phyloP scores from a whole-genome alignment of 257 asterid genomes.

The Coffea eugenioides region DNA sequence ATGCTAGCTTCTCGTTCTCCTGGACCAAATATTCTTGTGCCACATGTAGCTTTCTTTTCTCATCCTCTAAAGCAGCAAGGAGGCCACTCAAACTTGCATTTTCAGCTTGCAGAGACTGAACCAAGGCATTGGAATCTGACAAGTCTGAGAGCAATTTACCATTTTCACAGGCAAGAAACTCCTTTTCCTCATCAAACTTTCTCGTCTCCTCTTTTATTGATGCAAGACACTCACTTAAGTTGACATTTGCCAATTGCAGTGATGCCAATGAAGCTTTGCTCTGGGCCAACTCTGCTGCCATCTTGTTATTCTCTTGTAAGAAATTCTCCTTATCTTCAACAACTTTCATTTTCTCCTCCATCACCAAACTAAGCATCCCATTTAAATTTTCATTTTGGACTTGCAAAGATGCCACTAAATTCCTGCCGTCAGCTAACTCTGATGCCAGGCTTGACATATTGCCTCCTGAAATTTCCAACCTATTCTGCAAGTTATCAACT shows the following conservation, averaged over 20 bases:
- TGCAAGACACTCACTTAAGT: conserved; percentile 30
- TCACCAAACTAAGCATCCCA: conserved; percentile 37
- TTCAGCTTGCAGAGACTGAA: conserved; percentile 58
- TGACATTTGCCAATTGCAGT: conserved; percentile 41
- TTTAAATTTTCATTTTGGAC: conserved; percentile 56
- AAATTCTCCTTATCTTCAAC: conserved; percentile 46
- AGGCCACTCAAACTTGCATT: conserved; percentile 40
- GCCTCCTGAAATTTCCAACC: conserved; percentile 53
- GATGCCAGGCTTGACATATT: conserved; percentile 59
- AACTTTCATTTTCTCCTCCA: conserved; percentile 55
- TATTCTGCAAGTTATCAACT: conserved; percentile 59
- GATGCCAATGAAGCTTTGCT: conserved; percentile 52
- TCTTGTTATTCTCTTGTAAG: conserved; percentile 50
- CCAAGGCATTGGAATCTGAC: conserved; percentile 40
- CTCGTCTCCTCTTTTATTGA: conserved; percentile 50
- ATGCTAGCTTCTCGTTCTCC: conserved; percentile 47
- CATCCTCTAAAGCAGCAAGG: conserved; percentile 43
- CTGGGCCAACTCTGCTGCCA: conserved; percentile 50
- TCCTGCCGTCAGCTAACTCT: conserved; percentile 61
- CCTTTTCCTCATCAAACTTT: conserved; percentile 53
- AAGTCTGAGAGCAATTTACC: conserved; percentile 47
- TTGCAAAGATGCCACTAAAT: conserved; percentile 49
- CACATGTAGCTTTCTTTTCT: conserved; percentile 49
- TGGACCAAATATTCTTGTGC: conserved; percentile 41
- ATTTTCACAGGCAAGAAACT: conserved; percentile 46